phyloP scores from a whole-genome alignment of 2,329 filamentous ascomycete genomes.

The Knufia fluminis region DNA sequence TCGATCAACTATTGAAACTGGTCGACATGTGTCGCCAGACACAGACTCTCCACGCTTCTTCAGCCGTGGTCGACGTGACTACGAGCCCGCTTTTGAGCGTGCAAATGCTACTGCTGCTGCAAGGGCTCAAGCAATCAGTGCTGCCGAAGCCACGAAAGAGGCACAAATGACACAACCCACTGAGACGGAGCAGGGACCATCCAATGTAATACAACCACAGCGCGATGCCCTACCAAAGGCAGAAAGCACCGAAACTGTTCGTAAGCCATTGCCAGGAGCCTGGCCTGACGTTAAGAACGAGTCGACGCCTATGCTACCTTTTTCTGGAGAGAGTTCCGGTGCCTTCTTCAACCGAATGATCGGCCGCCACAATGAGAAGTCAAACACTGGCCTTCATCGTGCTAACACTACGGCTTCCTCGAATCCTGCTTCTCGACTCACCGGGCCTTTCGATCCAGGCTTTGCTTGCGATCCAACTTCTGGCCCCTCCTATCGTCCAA shows the following conservation, averaged over 20 bases:
- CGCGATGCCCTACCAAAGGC: not conserved
- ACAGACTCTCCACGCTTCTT: not conserved
- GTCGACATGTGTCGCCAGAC: not conserved
- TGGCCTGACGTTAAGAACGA: slow-evolving; percentile 14
- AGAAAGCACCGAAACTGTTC: not conserved
- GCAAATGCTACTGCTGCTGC: not conserved
- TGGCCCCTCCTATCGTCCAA: not conserved
- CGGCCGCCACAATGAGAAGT: not conserved
- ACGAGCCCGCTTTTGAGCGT: slow-evolving; percentile 13
- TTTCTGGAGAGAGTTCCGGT: slow-evolving; percentile 8
- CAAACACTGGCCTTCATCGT: slow-evolving; percentile 6
- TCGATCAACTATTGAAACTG: slow-evolving; percentile 4
- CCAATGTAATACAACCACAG: slow-evolving; percentile 11
- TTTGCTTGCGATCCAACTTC: slow-evolving; percentile 4
- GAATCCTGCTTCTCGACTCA: slow-evolving; percentile 22
- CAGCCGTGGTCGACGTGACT: slow-evolving; percentile 4
- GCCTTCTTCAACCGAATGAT: slow-evolving; percentile 15
- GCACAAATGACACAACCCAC: not conserved
- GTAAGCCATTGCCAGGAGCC: slow-evolving; percentile 21
- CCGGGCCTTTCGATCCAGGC: slow-evolving; percentile 23
- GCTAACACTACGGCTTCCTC: slow-evolving; percentile 23
- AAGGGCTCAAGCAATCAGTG: not conserved
- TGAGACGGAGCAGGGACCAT: not conserved
- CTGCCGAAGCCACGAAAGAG: slow-evolving; percentile 10
- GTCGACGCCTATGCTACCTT: not conserved